Conservation (phyloP, 2,329 filamentous ascomycete species). For the Aurifilum marmelostoma region DNA sequence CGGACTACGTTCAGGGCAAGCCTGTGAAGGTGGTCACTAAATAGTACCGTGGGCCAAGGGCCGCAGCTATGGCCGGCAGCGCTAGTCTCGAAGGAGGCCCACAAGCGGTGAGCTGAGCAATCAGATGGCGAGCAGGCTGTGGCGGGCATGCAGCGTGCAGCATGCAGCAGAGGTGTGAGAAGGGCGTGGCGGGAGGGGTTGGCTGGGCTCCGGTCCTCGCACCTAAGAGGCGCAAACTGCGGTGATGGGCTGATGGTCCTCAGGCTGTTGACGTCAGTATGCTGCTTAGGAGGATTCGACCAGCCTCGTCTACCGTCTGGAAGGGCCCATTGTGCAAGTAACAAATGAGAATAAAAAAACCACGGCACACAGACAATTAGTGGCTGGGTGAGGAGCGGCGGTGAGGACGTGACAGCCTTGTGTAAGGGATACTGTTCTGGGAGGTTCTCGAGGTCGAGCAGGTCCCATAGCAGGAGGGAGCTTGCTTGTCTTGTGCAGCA, state of each 20-base stretch:
- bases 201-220: slow-evolving; percentile 19
- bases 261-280: slow-evolving; percentile 2
- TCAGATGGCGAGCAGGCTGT: slow-evolving; percentile 19
- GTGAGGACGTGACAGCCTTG: not conserved
- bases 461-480: not conserved
- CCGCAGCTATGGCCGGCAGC: slow-evolving; percentile 22
- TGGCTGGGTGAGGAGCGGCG: not conserved
- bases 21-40: not conserved
- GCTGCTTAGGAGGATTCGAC: not conserved
- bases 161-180: slow-evolving; percentile 13
- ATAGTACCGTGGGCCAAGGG: slow-evolving; percentile 13
- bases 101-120: slow-evolving; percentile 24
- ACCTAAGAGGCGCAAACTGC: slow-evolving; percentile 1
- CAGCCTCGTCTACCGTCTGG: not conserved
- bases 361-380: not conserved
- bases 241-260: not conserved
- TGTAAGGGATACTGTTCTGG: not conserved
- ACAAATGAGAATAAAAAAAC: not conserved
- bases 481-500: not conserved
- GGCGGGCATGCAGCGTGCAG: slow-evolving; percentile 17
- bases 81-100: slow-evolving; percentile 23
- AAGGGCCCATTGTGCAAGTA: not conserved
- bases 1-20: not conserved
- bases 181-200: not conserved
- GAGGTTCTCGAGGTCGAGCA: not conserved